Percentiles rank a stretch among this genome's conserved stretches.
phyloP scores from a whole-genome alignment of 2,329 filamentous ascomycete species.

The Diaporthe caulivora region DNA sequence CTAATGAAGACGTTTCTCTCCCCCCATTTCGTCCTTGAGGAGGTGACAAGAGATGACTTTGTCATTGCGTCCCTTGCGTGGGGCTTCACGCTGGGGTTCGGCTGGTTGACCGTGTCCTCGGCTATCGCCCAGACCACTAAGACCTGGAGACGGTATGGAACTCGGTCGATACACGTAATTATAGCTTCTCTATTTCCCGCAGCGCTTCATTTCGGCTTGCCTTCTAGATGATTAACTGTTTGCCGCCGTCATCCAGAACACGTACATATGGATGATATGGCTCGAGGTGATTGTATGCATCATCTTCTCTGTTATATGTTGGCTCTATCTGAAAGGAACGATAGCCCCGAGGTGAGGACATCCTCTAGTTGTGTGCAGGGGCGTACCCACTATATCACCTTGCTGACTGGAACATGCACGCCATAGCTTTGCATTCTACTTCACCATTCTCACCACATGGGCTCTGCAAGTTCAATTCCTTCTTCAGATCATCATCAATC shows the following conservation, averaged over 20 bases:
- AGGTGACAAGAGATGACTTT: conserved; percentile 31
- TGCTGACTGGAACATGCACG: not conserved
- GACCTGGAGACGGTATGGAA: conserved; percentile 30
- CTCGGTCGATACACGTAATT: conserved; percentile 12
- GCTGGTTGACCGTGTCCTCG: conserved; percentile 30
- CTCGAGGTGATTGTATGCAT: conserved; percentile 9
- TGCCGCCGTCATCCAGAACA: not conserved
- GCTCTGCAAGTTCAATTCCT: conserved; percentile 32
- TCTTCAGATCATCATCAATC: conserved; percentile 59
- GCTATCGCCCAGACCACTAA: conserved; percentile 17
- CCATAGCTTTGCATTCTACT: conserved; percentile 29
- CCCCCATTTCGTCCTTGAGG: conserved; percentile 27
- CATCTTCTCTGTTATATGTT: conserved; percentile 27
- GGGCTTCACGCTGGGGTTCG: conserved; percentile 33
- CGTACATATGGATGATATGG: conserved; percentile 33
- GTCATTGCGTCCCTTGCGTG: conserved; percentile 29
- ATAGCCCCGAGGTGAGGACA: conserved; percentile 18
- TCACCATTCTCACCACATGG: conserved; percentile 28
- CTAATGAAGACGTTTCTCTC: conserved; percentile 25
- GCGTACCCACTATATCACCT: too few relatives aligned
- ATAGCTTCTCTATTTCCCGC: too few relatives aligned
- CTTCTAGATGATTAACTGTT: too few relatives aligned
- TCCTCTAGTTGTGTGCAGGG: not conserved
- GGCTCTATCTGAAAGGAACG: conserved; percentile 23
- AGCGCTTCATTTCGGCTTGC: too few relatives aligned